Conservation (phyloP, 1,139 yeast species). For the Geotrichum macrosporum region DNA sequence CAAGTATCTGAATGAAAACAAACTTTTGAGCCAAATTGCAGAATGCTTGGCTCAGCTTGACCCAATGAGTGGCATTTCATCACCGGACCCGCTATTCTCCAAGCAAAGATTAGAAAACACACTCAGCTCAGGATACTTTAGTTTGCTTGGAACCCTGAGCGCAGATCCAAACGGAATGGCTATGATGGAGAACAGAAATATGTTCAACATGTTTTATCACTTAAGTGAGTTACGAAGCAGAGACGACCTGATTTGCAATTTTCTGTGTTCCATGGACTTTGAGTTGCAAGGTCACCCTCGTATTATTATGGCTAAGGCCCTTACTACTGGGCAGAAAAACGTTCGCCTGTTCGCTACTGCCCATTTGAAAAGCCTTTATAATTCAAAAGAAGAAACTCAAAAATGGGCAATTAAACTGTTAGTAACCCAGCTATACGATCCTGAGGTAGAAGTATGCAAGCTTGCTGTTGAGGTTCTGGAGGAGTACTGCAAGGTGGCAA, state of each 20-base stretch:
- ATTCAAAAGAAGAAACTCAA: conserved; percentile 31
- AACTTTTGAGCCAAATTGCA: conserved; percentile 78
- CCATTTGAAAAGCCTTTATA: conserved; percentile 45
- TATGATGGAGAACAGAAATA: conserved; percentile 74
- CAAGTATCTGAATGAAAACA: conserved; percentile 63
- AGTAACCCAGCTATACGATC: conserved; percentile 68
- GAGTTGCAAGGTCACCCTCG: conserved; percentile 63
- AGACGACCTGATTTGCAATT: conserved; percentile 54
- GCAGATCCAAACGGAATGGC: conserved; percentile 56
- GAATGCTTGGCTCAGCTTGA: conserved; percentile 85
- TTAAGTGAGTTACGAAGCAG: conserved; percentile 55
- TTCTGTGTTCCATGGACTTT: conserved; percentile 61
- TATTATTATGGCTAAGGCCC: conserved; percentile 58
- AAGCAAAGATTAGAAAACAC: conserved; percentile 57
- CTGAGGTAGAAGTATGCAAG: conserved; percentile 52
- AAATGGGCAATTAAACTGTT: conserved; percentile 49
- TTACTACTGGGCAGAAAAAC: conserved; percentile 52
- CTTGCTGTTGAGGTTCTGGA: conserved; percentile 54
- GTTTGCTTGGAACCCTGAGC: conserved; percentile 69
- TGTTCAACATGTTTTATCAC: conserved; percentile 74
- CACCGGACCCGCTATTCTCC: conserved; percentile 71
- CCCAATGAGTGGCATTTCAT: conserved; percentile 68
- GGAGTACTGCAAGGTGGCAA: conserved; percentile 44
- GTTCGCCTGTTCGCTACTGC: conserved; percentile 57
- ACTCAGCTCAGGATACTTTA: conserved; percentile 70